Evolutionary conservation across 495 filamentous ascomycete species (phyloP).

Genomic region (Penicillium manginii): DNA sequence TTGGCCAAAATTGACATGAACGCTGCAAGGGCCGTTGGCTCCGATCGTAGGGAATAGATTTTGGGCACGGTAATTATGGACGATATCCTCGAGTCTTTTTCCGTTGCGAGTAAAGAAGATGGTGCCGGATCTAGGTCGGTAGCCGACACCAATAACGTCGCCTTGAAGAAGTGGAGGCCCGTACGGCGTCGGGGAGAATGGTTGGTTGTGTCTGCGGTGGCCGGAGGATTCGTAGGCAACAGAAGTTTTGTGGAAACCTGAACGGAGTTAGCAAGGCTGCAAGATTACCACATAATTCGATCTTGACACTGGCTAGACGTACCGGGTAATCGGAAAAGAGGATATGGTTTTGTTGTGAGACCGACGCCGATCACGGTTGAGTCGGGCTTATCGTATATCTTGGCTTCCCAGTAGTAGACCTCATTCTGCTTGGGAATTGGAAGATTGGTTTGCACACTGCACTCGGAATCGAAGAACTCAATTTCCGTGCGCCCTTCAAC

Average conservation of each 20-base stretch:
- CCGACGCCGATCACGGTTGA: slow-evolving; percentile 82
- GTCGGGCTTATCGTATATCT: slow-evolving; percentile 97
- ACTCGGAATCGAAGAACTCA: slow-evolving; percentile 97
- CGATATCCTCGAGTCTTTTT: slow-evolving; percentile 92
- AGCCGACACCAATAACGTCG: slow-evolving; percentile 95
- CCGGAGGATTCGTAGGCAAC: slow-evolving; percentile 89
- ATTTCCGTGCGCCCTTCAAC: slow-evolving; percentile 96
- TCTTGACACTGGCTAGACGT: slow-evolving; percentile 24
- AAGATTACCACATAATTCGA: neutral
- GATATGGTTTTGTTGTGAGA: slow-evolving; percentile 95
- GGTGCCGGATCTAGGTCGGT: slow-evolving; percentile 90
- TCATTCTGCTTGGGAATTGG: slow-evolving; percentile 98
- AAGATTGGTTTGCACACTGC: slow-evolving; percentile 94
- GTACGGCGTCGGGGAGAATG: slow-evolving; percentile 76
- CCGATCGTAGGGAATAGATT: slow-evolving; percentile 97
- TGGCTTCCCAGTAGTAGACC: slow-evolving; percentile 99
- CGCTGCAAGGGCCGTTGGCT: slow-evolving; percentile 86
- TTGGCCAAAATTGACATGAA: slow-evolving; percentile 98
- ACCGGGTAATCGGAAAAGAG: slow-evolving; percentile 93
- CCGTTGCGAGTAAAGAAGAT: slow-evolving; percentile 98
- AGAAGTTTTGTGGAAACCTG: slow-evolving; percentile 89
- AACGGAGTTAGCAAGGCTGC: slow-evolving; percentile 19
- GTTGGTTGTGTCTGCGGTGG: slow-evolving; percentile 86
- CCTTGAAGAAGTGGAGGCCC: slow-evolving; percentile 85
- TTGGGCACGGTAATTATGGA: slow-evolving; percentile 89